Evolutionary conservation across 2,329 filamentous ascomycete genomes (phyloP).

Genomic region (Talaromyces sp.): DNA sequence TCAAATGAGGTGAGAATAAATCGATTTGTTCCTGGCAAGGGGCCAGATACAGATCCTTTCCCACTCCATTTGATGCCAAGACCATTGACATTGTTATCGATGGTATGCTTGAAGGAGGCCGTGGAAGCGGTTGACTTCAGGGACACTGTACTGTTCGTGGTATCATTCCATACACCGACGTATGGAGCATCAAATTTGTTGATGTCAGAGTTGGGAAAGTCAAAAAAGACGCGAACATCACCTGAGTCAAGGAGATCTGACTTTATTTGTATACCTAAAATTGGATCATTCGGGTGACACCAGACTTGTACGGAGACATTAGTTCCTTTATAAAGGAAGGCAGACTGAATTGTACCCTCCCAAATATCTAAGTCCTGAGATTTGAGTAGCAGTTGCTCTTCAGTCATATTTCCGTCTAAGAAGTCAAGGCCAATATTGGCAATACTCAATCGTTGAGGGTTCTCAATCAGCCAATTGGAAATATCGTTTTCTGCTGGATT

Average conservation of each 20-base stretch:
- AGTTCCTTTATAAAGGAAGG: constrained; percentile 4
- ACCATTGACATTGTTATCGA: constrained; percentile 2
- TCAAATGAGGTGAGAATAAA: background rate
- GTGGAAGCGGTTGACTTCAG: background rate
- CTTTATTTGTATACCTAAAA: constrained; percentile 14
- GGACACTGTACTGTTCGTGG: constrained; percentile 35
- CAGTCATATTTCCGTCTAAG: constrained; percentile 41
- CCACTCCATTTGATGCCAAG: background rate
- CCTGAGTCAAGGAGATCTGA: constrained; percentile 48
- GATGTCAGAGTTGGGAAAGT: constrained; percentile 53
- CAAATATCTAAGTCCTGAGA: constrained; percentile 6
- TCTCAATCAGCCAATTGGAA: constrained; percentile 58
- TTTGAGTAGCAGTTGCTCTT: constrained; percentile 36
- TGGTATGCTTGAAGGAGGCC: constrained; percentile 4
- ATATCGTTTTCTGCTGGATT: constrained; percentile 46
- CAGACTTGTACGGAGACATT: constrained; percentile 6
- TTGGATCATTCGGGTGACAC: constrained; percentile 2
- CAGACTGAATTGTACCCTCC: constrained; percentile 4
- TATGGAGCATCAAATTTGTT: constrained; percentile 60
- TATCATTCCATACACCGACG: constrained; percentile 55
- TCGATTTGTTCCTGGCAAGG: constrained; percentile 1
- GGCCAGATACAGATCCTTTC: background rate
- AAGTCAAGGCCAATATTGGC: constrained; percentile 54
- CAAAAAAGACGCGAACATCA: constrained; percentile 53
- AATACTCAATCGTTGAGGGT: constrained; percentile 57